Conservation (phyloP, 1,284 basidiomycete species). For the Porogramme epimiltina region DNA sequence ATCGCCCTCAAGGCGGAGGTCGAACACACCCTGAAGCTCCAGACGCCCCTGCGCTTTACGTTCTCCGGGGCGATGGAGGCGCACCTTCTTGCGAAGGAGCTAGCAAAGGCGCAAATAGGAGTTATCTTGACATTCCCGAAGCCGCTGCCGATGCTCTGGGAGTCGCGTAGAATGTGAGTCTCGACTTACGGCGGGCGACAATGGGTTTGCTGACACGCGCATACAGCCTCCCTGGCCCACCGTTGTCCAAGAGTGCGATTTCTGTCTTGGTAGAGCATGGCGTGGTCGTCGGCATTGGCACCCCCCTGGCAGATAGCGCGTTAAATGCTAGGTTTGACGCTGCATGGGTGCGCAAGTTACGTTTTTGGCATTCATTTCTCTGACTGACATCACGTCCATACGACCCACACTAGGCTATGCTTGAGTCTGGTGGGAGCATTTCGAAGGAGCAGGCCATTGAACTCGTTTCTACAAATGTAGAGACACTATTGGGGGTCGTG, state of each 20-base stretch:
- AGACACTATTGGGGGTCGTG: slow-evolving; percentile 61
- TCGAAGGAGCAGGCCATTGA: slow-evolving; percentile 55
- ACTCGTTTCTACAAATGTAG: slow-evolving; percentile 63
- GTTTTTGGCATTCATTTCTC: neutral
- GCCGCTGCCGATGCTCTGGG: slow-evolving; percentile 71
- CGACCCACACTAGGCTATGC: slow-evolving; percentile 14
- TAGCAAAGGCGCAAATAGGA: slow-evolving; percentile 66
- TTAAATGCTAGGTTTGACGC: slow-evolving; percentile 73
- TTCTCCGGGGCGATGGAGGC: slow-evolving; percentile 78
- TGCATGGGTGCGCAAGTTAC: slow-evolving; percentile 54
- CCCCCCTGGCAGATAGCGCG: slow-evolving; percentile 60
- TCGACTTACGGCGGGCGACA: no score
- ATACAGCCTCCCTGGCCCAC: slow-evolving; percentile 69
- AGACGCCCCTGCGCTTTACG: slow-evolving; percentile 55
- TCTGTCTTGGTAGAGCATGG: slow-evolving; percentile 56
- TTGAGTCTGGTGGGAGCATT: slow-evolving; percentile 39
- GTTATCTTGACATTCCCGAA: slow-evolving; percentile 68
- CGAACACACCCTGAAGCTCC: slow-evolving; percentile 40
- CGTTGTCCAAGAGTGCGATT: slow-evolving; percentile 62
- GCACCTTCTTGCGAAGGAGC: slow-evolving; percentile 71
- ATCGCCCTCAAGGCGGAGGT: slow-evolving; percentile 72
- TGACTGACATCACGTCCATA: neutral
- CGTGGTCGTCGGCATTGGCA: slow-evolving; percentile 71
- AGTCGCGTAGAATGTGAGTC: slow-evolving; percentile 61
- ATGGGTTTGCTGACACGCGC: no score